Evolutionary conservation across 2,329 filamentous ascomycete species (phyloP), one percentile per base, ranked within the genome.

Genomic region (Venturia aucupariae): DNA sequence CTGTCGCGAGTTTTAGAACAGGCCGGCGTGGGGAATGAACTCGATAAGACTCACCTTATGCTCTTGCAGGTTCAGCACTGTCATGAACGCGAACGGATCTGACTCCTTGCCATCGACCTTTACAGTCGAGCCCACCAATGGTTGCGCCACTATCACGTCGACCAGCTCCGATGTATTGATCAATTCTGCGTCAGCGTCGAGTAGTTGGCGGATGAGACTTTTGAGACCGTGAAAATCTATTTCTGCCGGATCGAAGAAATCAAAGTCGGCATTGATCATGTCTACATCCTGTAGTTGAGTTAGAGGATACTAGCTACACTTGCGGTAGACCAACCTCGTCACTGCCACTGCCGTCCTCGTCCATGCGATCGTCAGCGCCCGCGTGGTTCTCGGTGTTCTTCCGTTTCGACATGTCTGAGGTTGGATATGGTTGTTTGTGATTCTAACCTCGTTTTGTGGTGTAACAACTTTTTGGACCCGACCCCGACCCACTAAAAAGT

Each of bases 211-310:
- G 66, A 97, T 78, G 8, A 99, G 85, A 11, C 86, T 88, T 76
- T 97, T 97, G 70, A 95, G 84, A 65, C 94, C 94, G 77, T 97
- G 93, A 76, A 97, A 97, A 76, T 99, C 94, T 70, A 96, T 83
- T 8, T 89, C 86, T 1, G 90, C 82, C 67, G 93, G 96, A 77
- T 97, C 95, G 80, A 97, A 99, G 90, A 92, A 97, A 79, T 99
- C 94, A 72, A 99, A 99, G 69, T 97, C 93, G 65, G 97, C 92
- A 73, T 97, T 88, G 68, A 99, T 86, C 75, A 93, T 89, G 73
- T 96, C 90, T 72, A 92, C 89, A 72, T 96, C 90, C 90, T 96
- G 66, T 17, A 46, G 61, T 62, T 44, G 8, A 65, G n/a, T 68
- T 62, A 65, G 15, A n/a, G n/a, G n/a, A n/a, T n/a, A 48, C 17